These are phyloP conservation scores for Boletus sp. DNA, from an alignment of 768 basidiomycete genomes.

Conservation along the genomic window DNA sequence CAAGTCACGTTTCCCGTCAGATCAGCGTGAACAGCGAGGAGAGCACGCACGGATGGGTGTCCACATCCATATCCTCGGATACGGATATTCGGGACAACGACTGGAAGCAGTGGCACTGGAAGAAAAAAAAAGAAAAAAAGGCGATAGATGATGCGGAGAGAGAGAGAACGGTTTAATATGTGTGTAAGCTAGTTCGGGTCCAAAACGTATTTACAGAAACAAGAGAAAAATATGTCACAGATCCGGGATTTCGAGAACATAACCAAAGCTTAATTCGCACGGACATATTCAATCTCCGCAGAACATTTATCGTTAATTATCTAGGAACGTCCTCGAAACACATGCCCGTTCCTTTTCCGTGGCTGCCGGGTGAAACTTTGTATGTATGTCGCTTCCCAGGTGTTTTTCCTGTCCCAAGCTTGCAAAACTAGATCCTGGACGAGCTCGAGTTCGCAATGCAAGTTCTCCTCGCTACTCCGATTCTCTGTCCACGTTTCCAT, in stretches of 20 bases:
- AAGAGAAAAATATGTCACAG: slow-evolving; percentile 41
- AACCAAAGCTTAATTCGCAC: slow-evolving; percentile 37
- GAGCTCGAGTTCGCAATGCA: not conserved
- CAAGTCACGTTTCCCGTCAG: slow-evolving; percentile 10
- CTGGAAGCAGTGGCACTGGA: not conserved
- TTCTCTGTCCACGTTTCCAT: slow-evolving; percentile 20
- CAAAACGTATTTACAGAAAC: slow-evolving; percentile 40
- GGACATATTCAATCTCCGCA: slow-evolving; percentile 35
- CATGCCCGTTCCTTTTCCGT: slow-evolving; percentile 22
- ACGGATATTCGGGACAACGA: slow-evolving; percentile 8
- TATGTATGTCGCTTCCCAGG: slow-evolving; percentile 8
- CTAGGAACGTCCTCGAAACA: slow-evolving; percentile 33
- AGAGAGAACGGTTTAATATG: slow-evolving; percentile 34
- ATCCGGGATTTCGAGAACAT: slow-evolving; percentile 41
- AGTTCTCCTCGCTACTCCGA: not conserved
- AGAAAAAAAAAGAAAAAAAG: slow-evolving; percentile 8
- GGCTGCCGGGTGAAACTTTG: slow-evolving; percentile 19
- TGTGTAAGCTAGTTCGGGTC: slow-evolving; percentile 35
- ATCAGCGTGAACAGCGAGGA: slow-evolving; percentile 10
- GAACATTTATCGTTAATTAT: slow-evolving; percentile 28
- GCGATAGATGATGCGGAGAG: slow-evolving; percentile 14
- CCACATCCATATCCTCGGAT: slow-evolving; percentile 20
- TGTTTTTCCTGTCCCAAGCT: not conserved
- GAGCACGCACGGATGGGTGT: slow-evolving; percentile 18
- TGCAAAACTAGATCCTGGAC: too few relatives aligned